Evolutionary conservation across 257 asterid species (phyloP).

Genomic region (Salvia splendens): DNA sequence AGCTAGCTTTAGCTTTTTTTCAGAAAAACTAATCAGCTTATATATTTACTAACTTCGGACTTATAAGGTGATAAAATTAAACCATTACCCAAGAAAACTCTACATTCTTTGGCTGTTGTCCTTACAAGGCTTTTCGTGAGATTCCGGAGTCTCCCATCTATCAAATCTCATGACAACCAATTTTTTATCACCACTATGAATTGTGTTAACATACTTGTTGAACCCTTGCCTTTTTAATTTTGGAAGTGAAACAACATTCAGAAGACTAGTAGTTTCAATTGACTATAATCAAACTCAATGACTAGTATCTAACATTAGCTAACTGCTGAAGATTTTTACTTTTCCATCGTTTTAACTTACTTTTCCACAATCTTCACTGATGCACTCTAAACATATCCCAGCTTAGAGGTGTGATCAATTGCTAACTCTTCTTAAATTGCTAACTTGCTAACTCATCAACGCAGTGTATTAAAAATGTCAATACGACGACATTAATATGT

Average conservation of each 20-base stretch:
- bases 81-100: constrained; percentile 2
- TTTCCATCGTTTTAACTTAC: constrained; percentile 3
- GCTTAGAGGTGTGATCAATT: no score
- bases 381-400: constrained; percentile 7
- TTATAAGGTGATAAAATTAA: constrained; percentile 21
- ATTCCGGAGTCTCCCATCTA: background rate
- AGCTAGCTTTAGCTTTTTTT: background rate
- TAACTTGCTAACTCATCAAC: no score
- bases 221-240: constrained; percentile 13
- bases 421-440: no score
- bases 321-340: background rate
- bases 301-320: background rate
- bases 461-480: no score
- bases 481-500: no score
- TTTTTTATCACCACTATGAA: constrained; percentile 9
- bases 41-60: constrained; percentile 13
- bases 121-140: background rate
- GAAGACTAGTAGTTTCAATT: constrained; percentile 10
- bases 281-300: constrained; percentile 5
- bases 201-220: constrained; percentile 9
- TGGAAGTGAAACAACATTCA: constrained; percentile 15
- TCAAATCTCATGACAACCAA: background rate
- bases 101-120: constrained; percentile 6
- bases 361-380: constrained; percentile 6
- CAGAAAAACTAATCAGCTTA: background rate